Evolutionary conservation across 257 asterid species (phyloP), one percentile per base, ranked within the genome.

Genomic region (Gentiana dahurica): DNA sequence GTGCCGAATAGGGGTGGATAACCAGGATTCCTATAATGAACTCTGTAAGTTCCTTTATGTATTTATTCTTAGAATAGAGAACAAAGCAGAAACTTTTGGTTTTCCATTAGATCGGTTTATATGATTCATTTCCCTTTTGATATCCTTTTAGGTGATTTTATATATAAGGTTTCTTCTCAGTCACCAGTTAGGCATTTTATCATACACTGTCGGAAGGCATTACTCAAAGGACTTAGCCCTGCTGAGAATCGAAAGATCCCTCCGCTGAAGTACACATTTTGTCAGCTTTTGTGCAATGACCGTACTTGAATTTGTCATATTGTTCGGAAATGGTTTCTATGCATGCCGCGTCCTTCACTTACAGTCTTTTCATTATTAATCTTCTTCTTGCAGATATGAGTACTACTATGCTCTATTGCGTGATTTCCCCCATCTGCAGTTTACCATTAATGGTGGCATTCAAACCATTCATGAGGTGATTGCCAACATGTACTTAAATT

Each of bases 361-460:
- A 7, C 6, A 36, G 38, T 60, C 34, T 7, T 61, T 58, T 8
- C 5, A 49, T 11, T 39, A 8, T 12, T 51, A 8, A 37, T 13
- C 46, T 24, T 36, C 38, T 6, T 59, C 11, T 52, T 74, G 73
- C 81, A 87, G 98, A 76, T 91, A 87, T 39, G 98, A 91, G 77
- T 91, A 74, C 80, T 91, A 69, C 81, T 91, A 87, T 79, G 98
- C 94, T 59, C 89, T 91, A 36, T 81, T 82, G 71, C 98, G 98
- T 50, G 98, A 91, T 83, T 91, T 91, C 65, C 98, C 98, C 51
- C 85, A 87, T 74, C 67, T 91, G 62, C 89, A 63, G 66, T 91
- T 91, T 71, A 91, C 96, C 57, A 81, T 91, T 53, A 91, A 91
- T 72, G 98, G 98, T 61, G 98, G 98, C 71, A 87, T 91, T 68